Evolutionary conservation across 2,329 filamentous ascomycete genomes (phyloP), one percentile per base, ranked within the genome.

Genomic region (Stachybotrys chartarum): DNA sequence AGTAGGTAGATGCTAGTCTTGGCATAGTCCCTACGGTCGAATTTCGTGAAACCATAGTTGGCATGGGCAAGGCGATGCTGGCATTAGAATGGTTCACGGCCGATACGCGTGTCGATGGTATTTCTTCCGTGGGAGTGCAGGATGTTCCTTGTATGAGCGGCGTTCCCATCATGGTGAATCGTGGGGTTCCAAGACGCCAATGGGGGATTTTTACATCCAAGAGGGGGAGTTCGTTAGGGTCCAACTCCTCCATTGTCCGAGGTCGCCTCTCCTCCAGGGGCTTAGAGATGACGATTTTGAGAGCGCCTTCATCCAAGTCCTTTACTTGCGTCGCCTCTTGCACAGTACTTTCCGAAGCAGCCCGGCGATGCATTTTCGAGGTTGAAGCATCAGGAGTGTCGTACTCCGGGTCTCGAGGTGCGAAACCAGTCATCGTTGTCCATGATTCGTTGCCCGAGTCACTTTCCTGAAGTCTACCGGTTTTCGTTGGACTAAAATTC

Each of bases 251-350:
- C 58, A 83, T 78, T 6, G 84, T 87, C 66, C 80, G 87, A 30
- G 85, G 81, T 53, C 83, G 79, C 46, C 69, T 65, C 32, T 82
- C 81, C 49, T 82, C 79, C 30, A 79, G 78, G 10, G 88, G 82
- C 59, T 89, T 82, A 53, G 91, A 87, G 64, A 95, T 93, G 58
- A 93, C 80, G 44, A 95, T 85, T 67, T 88, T 91, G 70, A 94
- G 86, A 55, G 84, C 87, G 39, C 86, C 87, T 3, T 78, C 78
- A 57, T 87, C 85, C 18, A 78, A 76, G 61, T 78, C 79, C 59
- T 76, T 77, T 53, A 73, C 76, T 44, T 69, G 67, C 55, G 70
- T 77, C 50, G 80, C 78, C 60, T 91, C 89, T 51, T 86, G 87
- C 54, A 88, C 74, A 6, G 88, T 92, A 39, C 89, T 91, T 66